phyloP scores from a whole-genome alignment of 164 flowering plant genomes.

The Berberis thunbergii region DNA sequence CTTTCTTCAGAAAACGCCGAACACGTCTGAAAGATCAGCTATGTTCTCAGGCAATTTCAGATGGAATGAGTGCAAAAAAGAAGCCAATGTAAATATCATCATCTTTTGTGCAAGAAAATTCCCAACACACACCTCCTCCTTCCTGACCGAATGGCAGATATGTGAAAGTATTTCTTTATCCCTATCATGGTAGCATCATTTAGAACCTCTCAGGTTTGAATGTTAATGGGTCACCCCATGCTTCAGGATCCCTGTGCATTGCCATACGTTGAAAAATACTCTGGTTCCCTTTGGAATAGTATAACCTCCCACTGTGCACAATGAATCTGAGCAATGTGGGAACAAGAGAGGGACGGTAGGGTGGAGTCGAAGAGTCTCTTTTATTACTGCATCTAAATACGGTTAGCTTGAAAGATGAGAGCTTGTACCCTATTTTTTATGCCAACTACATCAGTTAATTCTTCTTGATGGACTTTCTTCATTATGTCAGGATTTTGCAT shows the following conservation, averaged over 20 bases:
- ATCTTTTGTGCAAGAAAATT: neutral
- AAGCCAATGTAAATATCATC: neutral
- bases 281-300: conserved; percentile 7
- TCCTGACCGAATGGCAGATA: neutral
- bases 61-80: neutral
- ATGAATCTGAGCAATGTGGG: conserved; percentile 6
- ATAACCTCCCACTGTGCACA: conserved; percentile 8
- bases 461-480: neutral
- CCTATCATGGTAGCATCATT: neutral
- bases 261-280: conserved; percentile 15
- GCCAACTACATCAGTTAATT: neutral
- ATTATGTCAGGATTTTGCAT: neutral
- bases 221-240: conserved; percentile 10
- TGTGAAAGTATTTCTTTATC: neutral
- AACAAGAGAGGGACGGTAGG: conserved; percentile 23
- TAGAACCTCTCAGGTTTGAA: conserved; percentile 1
- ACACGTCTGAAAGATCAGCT: neutral
- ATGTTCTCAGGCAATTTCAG: neutral
- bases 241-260: conserved; percentile 12
- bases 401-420: conserved; percentile 18
- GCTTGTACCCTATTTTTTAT: conserved; percentile 9
- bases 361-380: conserved; percentile 15
- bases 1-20: neutral
- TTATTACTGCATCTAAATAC: conserved; percentile 30
- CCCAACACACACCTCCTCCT: conserved; percentile 1